Conservation (phyloP, 208 protist species). For the Borovskyia barvae region DNA sequence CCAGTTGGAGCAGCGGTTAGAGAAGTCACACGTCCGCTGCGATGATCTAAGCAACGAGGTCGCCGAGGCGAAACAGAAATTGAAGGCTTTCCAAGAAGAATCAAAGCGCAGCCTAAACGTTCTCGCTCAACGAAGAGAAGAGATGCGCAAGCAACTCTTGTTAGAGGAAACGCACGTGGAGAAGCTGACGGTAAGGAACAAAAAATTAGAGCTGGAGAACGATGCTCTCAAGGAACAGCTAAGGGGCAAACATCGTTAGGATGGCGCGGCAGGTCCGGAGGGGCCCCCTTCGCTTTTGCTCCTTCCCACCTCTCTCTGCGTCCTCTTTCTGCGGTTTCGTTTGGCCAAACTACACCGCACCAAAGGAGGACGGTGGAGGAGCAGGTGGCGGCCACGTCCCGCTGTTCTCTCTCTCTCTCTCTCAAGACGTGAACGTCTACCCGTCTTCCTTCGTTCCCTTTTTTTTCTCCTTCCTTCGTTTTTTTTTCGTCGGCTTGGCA, state of each 20-base stretch:
- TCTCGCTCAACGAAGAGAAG: constrained; percentile 65
- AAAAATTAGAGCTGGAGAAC: constrained; percentile 65
- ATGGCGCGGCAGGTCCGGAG: too few relatives aligned
- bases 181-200: constrained; percentile 67
- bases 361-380: too few relatives aligned
- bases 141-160: constrained; percentile 78
- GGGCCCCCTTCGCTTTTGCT: too few relatives aligned
- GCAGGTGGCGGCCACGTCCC: too few relatives aligned
- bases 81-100: constrained; percentile 50
- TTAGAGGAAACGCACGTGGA: constrained; percentile 69
- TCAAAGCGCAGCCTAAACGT: constrained; percentile 34
- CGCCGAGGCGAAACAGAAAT: constrained; percentile 38
- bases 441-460: background rate
- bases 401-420: constrained; percentile 1
- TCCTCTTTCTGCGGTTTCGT: background rate
- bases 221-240: constrained; percentile 41
- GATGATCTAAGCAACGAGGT: constrained; percentile 49
- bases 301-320: too few relatives aligned
- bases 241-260: constrained; percentile 12
- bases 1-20: constrained; percentile 36
- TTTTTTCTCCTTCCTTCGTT: background rate
- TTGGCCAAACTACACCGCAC: too few relatives aligned
- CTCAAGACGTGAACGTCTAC: background rate
- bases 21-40: constrained; percentile 35
- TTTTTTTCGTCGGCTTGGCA: too few relatives aligned